Evolutionary conservation across 108 stramenopile species (phyloP).

Genomic region (Conticribra weissflogii): DNA sequence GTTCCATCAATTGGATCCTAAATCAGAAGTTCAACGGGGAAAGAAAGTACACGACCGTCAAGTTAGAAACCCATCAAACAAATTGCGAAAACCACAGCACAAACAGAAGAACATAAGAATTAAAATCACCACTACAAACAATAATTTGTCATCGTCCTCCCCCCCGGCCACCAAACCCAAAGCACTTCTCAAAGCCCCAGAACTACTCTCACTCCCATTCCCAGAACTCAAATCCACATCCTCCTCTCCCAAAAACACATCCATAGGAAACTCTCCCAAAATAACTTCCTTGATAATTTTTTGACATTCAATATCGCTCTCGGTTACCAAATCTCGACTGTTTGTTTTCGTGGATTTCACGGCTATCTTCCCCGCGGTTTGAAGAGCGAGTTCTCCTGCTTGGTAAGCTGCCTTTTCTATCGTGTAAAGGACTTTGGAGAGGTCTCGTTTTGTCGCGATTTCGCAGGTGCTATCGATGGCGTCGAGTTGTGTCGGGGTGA

Average conservation of each 20-base stretch:
- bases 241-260: conserved; percentile 80
- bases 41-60: too few species aligned
- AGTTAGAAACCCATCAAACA: background rate
- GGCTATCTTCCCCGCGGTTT: conserved; percentile 46
- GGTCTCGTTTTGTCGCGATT: conserved; percentile 9
- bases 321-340: conserved; percentile 54
- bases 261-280: conserved; percentile 53
- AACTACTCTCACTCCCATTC: conserved; percentile 50
- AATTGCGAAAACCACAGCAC: background rate
- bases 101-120: background rate
- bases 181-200: conserved; percentile 49
- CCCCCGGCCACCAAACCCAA: conserved; percentile 9
- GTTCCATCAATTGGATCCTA: conserved; percentile 78
- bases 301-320: conserved; percentile 55
- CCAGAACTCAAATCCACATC: conserved; percentile 39
- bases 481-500: too few species aligned
- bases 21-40: too few species aligned
- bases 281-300: conserved; percentile 58
- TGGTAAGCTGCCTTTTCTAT: conserved; percentile 52
- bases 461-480: too few species aligned
- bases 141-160: conserved; percentile 32
- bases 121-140: conserved; percentile 65
- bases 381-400: conserved; percentile 32
- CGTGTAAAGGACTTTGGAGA: conserved; percentile 31
- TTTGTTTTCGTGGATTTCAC: conserved; percentile 48